A percentile compares a stretch with the other conserved stretches of the same genome.
phyloP scores from a whole-genome alignment of 495 filamentous ascomycete species.

The Penicillium crystallinum region DNA sequence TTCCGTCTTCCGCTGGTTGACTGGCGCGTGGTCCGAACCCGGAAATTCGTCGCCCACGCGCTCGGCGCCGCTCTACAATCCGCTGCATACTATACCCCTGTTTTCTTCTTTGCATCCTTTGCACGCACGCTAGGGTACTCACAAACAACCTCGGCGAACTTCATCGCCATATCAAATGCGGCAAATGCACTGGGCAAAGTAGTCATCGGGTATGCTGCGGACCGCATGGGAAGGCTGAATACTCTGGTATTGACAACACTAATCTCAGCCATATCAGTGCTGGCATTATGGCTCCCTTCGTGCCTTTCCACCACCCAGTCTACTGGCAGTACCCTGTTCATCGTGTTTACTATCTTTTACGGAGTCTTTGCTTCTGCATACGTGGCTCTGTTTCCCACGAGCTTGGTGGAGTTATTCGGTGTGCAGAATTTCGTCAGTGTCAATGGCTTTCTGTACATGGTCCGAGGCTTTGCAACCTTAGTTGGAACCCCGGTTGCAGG shows the following conservation, averaged over 20 bases:
- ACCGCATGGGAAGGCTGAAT: conserved; percentile 47
- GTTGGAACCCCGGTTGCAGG: conserved; percentile 42
- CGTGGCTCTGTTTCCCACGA: conserved; percentile 37
- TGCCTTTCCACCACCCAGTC: conserved; percentile 15
- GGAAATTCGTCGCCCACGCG: conserved; percentile 32
- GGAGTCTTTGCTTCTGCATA: conserved; percentile 39
- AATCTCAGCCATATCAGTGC: conserved; percentile 28
- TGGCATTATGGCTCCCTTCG: conserved; percentile 39
- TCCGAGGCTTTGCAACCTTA: conserved; percentile 36
- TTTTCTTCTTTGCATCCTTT: conserved; percentile 38
- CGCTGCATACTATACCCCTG: conserved; percentile 36
- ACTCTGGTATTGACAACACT: conserved; percentile 34
- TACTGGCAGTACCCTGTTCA: conserved; percentile 26
- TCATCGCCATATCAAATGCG: conserved; percentile 30
- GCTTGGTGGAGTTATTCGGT: conserved; percentile 39
- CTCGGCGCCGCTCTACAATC: conserved; percentile 30
- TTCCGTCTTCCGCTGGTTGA: conserved; percentile 26
- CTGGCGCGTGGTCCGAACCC: conserved; percentile 25
- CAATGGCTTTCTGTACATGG: conserved; percentile 41
- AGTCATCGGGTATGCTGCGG: conserved; percentile 28
- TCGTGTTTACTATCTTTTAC: conserved; percentile 35
- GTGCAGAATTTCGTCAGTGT: conserved; percentile 37
- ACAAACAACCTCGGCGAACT: conserved; percentile 28
- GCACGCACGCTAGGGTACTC: conserved; percentile 36
- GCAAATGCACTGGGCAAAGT: conserved; percentile 27